Evolutionary conservation across 2,329 filamentous ascomycete genomes (phyloP), one percentile per base, ranked within the genome.

Genomic region (Monilinia vaccinii-corymbosi): DNA sequence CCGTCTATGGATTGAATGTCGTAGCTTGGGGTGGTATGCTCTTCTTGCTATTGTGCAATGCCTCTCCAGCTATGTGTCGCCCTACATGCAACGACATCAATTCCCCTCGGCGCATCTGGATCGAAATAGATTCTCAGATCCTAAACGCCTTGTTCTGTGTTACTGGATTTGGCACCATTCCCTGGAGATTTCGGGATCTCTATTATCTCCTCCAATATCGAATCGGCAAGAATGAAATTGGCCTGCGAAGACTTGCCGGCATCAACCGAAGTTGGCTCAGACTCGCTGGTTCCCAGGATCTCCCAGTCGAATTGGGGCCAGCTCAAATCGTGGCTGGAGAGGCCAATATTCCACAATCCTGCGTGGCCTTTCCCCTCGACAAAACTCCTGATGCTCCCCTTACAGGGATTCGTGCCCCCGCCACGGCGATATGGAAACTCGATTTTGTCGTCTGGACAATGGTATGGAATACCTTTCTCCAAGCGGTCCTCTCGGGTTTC

Each of bases 11-110:
- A 14, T 79, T 94, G 60, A 92, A 93, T 64, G 81, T 96, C 23
- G 83, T 96, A 11, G 91, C 88, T 0, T 96, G 91, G 91, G 91
- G 91, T 56, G 90, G 88, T 61, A 96, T 96, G 91, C 79, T 96
- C 38, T 95, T 96, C 74, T 77, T 96, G 21, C 78, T 96, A 2
- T 82, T 96, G 31, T 88, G 86, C 76, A 89, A 91, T 68, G 89
- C 81, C 60, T 77, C 83, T 2, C 85, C 86, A 8, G 83, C 83
- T 62, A 91, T 91, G 88, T 91, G 89, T 76, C 75, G 79, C 66
- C 85, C 81, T 0, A 76, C 76, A 40, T 93, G 89, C 75, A 80
- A 89, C 70, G 78, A 88, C 65, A 85, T 90, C 70, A 77, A 90
- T 68, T 91, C 88, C 0, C 84, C 89, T 2, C 83, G 90, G n/a